Evolutionary conservation across 208 protist species (phyloP).

Genomic region (Wallacemonas rigidus): DNA sequence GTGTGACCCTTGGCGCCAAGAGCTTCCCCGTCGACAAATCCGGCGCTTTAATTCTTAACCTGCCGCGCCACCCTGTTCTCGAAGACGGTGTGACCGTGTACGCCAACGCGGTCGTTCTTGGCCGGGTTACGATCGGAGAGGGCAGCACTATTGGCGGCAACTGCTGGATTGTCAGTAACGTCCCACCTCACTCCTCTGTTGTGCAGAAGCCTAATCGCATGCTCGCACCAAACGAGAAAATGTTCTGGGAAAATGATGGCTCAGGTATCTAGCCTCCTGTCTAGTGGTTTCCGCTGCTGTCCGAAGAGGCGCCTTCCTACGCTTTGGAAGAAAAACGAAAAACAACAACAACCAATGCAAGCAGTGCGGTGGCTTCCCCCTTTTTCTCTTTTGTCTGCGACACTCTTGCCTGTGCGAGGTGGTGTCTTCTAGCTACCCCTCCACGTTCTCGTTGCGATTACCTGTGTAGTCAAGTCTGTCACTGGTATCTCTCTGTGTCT

Average conservation of each 20-base stretch:
- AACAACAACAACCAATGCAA: too few species aligned
- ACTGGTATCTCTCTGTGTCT: too few species aligned
- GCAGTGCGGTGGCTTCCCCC: too few species aligned
- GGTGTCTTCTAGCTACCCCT: too few species aligned
- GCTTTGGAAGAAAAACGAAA: too few species aligned
- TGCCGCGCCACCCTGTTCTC: conserved; percentile 87
- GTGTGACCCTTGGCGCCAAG: conserved; percentile 83
- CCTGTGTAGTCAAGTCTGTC: too few species aligned
- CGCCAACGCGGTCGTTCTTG: conserved; percentile 82
- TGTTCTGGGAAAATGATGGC: conserved; percentile 59
- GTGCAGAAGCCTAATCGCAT: conserved; percentile 48
- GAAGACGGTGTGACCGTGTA: conserved; percentile 83
- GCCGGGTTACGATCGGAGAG: conserved; percentile 75
- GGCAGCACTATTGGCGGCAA: conserved; percentile 78
- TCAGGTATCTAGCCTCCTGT: conserved; percentile 48
- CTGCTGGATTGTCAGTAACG: conserved; percentile 57
- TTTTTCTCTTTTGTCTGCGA: too few species aligned
- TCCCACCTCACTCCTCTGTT: conserved; percentile 56
- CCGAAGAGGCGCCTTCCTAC: too few species aligned
- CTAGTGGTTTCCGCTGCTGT: too few species aligned
- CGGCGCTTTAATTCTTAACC: conserved; percentile 46
- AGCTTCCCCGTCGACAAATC: conserved; percentile 68
- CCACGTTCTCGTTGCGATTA: too few species aligned
- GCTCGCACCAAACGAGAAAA: conserved; percentile 34
- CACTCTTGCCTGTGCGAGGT: too few species aligned